Conservation (phyloP, 768 basidiomycete species). For the Albatrellus ellisii region DNA sequence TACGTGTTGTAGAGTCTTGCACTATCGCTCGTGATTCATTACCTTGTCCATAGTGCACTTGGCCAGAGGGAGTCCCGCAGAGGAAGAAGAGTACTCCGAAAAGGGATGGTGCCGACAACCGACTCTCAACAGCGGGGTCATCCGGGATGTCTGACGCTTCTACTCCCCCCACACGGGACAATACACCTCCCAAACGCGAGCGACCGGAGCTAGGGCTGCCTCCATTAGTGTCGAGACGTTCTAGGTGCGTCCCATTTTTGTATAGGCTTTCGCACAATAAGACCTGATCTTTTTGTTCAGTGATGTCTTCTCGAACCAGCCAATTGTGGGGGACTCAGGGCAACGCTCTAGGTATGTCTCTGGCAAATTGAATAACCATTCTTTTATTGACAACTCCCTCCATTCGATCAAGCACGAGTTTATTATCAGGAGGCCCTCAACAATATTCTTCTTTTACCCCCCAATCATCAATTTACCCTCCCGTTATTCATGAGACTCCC, state of each 20-base stretch:
- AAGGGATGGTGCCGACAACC: slow-evolving; percentile 35
- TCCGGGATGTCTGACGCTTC: slow-evolving; percentile 61
- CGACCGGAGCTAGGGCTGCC: slow-evolving; percentile 27
- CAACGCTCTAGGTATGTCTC: no score
- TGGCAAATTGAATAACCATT: no score
- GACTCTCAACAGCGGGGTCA: slow-evolving; percentile 67
- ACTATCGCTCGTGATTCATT: not conserved
- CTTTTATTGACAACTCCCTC: no score
- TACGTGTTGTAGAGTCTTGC: slow-evolving; percentile 24
- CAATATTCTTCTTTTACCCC: no score
- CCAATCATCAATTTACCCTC: no score
- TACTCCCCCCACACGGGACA: slow-evolving; percentile 57
- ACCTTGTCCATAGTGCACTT: slow-evolving; percentile 48
- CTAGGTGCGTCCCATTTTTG: slow-evolving; percentile 21
- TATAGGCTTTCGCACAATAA: no score
- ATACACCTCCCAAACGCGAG: slow-evolving; percentile 44
- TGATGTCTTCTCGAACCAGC: no score
- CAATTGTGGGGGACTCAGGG: no score
- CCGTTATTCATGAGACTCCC: no score
- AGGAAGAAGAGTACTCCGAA: slow-evolving; percentile 43
- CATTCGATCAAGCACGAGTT: no score
- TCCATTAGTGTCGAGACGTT: slow-evolving; percentile 26
- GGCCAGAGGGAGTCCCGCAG: slow-evolving; percentile 75
- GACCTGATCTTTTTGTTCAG: no score
- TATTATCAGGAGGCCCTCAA: no score